Conservation (phyloP, 805 yeast species). For the Scheffersomyces stipitis region DNA sequence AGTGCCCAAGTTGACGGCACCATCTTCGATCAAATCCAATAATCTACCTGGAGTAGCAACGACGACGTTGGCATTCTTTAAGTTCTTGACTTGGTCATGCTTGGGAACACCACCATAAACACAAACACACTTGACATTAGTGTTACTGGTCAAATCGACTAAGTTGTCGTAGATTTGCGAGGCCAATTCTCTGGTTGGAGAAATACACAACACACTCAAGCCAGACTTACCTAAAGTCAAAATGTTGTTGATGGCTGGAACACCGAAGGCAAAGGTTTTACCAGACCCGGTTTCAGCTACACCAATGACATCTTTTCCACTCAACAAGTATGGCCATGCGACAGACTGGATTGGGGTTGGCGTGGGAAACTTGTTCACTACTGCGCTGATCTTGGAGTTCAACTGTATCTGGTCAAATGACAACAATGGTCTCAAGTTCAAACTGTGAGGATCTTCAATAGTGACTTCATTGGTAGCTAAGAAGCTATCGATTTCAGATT, state of each 20-base stretch:
- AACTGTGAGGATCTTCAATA: constrained; percentile 63
- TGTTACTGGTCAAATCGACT: constrained; percentile 58
- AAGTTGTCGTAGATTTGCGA: constrained; percentile 89
- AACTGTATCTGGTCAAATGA: constrained; percentile 60
- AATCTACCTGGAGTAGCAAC: constrained; percentile 99
- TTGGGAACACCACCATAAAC: constrained; percentile 98
- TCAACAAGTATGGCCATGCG: constrained; percentile 87
- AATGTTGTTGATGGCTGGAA: constrained; percentile 86
- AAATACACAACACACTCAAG: constrained; percentile 76
- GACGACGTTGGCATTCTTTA: constrained; percentile 70
- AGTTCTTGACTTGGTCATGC: constrained; percentile 77
- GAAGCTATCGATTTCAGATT: constrained; percentile 61
- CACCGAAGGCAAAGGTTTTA: constrained; percentile 95
- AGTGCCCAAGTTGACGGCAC: constrained; percentile 64
- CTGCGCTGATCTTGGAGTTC: constrained; percentile 55
- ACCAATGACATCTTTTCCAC: constrained; percentile 85
- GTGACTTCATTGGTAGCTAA: constrained; percentile 71
- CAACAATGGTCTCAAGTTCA: constrained; percentile 65
- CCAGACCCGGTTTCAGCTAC: constrained; percentile 99
- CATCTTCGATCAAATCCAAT: constrained; percentile 86
- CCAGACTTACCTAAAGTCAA: constrained; percentile 47
- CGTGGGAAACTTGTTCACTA: constrained; percentile 69
- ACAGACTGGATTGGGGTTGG: constrained; percentile 97
- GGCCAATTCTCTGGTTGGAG: constrained; percentile 98
- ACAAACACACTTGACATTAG: constrained; percentile 72